Evolutionary conservation across 805 yeast species (phyloP).

Genomic region (Candida lessepsii): DNA sequence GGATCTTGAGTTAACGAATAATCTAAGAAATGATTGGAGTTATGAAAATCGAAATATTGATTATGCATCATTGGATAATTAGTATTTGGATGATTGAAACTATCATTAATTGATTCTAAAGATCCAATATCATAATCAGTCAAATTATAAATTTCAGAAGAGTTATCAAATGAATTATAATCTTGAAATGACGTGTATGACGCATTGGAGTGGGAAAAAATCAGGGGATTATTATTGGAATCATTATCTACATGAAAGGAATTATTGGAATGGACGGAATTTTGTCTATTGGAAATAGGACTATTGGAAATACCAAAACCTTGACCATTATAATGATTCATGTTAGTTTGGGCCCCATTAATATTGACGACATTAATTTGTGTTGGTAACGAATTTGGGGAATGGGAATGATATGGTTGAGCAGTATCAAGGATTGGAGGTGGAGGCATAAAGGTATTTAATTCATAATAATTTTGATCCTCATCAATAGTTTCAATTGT

Average conservation of each 20-base stretch:
- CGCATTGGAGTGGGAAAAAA: conserved; percentile 15
- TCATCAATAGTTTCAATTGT: conserved; percentile 16
- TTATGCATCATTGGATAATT: conserved; percentile 5
- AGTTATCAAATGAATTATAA: conserved; percentile 9
- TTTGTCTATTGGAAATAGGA: conserved; percentile 12
- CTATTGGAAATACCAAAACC: conserved; percentile 1
- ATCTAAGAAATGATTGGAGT: conserved; percentile 11
- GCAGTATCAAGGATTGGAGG: conserved; percentile 18
- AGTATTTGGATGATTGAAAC: conserved; percentile 7
- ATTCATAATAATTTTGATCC: conserved; percentile 9
- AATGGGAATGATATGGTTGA: conserved; percentile 1
- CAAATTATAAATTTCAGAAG: conserved; percentile 21
- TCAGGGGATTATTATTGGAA: conserved; percentile 11
- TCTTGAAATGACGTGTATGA: conserved; percentile 14
- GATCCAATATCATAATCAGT: conserved; percentile 26
- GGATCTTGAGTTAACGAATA: conserved; percentile 7
- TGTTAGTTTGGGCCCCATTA: neutral
- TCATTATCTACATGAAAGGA: conserved; percentile 15
- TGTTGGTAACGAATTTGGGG: neutral
- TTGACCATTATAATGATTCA: neutral
- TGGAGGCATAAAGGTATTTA: conserved; percentile 20
- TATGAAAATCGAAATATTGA: conserved; percentile 14
- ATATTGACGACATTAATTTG: neutral
- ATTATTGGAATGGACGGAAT: conserved; percentile 15
- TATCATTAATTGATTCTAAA: conserved; percentile 29